Base-by-base conservation (phyloP, 768 basidiomycete genomes). In the Paxillus involutus region DNA sequence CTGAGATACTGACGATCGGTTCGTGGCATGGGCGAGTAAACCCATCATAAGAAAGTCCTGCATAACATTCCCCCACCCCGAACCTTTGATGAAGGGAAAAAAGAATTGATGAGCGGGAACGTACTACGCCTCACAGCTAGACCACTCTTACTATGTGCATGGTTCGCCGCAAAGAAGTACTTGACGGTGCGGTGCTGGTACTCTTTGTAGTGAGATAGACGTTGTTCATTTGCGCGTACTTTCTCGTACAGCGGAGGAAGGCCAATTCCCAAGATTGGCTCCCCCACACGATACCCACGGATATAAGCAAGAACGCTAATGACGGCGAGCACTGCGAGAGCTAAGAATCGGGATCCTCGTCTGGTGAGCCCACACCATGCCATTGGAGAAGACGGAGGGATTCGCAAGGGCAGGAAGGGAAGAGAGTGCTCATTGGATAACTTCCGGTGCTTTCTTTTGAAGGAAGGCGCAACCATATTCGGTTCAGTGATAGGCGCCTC, bases 161-260 rank as follows among this genome's bases (percentile, higher is more conserved):
- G 79, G 52, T 80, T 81, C 3, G 77, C 74, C 30, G 78, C 62
- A 61, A 73, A 79, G 9, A 84, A 61, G 56, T 77, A 83, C 53
- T 72, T 75, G 14, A 71, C 63, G 19, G 63, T 54, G 17, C 71
- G 74, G 37, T 8, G 46, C 17, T 77, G 67, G 10, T 77, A 68
- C 3, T 58, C 50, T 30, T 70, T 57, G 55, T 80, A 78, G 51
- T 82, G 80, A 0, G 73, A 69, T 1, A 82, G 58, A 2, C 52
- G 53, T 3, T 70, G 64, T 56, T 82, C 81, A 8, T 67, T 67
- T 47, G 62, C 62, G 33, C 70, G 70, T 47, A 70, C 75, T 19
- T 64, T 56, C 26, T 72, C 63, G 55, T 77, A 82, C 10, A 79
- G 54, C 1, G 81, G 80, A 14, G 80, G 79, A 21, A 60, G 57